Percentiles rank a stretch among this genome's conserved stretches.
Conservation (phyloP, 352 stramenopile genomes). For the Phytophthora idaei region DNA sequence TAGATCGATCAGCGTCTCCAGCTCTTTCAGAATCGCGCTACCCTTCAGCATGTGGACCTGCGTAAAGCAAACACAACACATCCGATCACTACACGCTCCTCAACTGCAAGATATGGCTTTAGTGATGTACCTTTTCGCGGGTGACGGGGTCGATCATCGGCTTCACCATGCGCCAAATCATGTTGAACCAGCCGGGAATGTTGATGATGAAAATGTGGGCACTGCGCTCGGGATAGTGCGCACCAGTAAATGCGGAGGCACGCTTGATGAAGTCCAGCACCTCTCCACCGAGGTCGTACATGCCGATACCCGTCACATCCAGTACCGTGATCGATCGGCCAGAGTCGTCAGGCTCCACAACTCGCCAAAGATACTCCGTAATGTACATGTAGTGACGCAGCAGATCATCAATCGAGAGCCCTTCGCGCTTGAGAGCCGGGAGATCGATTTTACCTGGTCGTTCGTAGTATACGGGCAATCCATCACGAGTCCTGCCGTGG, state of each 20-base stretch:
- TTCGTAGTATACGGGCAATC: constrained; percentile 85
- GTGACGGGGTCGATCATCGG: constrained; percentile 94
- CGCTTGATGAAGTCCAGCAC: constrained; percentile 91
- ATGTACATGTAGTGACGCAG: constrained; percentile 93
- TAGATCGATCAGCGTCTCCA: constrained; percentile 73
- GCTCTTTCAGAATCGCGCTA: constrained; percentile 71
- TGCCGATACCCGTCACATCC: constrained; percentile 85
- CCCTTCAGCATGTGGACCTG: constrained; percentile 87
- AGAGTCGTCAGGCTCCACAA: constrained; percentile 76
- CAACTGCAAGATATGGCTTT: not conserved
- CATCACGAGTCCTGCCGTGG: constrained; percentile 81
- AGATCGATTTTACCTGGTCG: constrained; percentile 88
- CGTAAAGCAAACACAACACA: constrained; percentile 11
- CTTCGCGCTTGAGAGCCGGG: constrained; percentile 82
- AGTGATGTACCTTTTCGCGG: constrained; percentile 89
- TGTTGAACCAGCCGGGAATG: constrained; percentile 95
- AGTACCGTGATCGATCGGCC: constrained; percentile 84
- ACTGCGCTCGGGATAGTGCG: constrained; percentile 93
- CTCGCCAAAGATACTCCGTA: constrained; percentile 90
- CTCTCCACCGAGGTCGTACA: constrained; percentile 88
- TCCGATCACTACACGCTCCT: not conserved
- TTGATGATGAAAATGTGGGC: constrained; percentile 97
- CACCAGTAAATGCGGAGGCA: constrained; percentile 86
- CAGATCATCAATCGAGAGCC: constrained; percentile 88
- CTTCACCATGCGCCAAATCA: constrained; percentile 94